Percentiles rank a stretch among this genome's conserved stretches.
Conservation (phyloP, 306 rosid species). For the Glycine latifolia region DNA sequence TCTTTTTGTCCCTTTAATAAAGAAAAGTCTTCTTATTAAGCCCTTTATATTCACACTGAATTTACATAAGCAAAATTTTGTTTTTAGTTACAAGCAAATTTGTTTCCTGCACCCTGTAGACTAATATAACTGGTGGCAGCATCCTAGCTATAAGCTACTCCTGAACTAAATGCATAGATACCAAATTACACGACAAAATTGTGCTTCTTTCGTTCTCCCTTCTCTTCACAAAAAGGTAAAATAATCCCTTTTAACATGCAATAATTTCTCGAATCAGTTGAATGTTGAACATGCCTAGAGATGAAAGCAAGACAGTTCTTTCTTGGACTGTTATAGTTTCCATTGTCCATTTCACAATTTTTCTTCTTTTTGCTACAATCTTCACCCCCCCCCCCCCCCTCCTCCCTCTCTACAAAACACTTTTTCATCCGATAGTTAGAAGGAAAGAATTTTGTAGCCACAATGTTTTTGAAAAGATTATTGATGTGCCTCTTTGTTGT, state of each 20-base stretch:
- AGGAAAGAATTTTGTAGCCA: background rate
- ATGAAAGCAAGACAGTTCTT: conserved; percentile 12
- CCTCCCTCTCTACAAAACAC: background rate
- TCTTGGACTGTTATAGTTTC: background rate
- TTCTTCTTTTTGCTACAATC: background rate
- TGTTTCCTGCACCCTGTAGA: background rate
- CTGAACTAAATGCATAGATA: background rate
- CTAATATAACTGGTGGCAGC: background rate
- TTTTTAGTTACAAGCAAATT: background rate
- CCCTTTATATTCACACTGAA: background rate
- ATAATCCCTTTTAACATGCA: background rate
- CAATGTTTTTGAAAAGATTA: background rate
- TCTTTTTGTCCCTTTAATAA: background rate
- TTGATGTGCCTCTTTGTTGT: conserved; percentile 18
- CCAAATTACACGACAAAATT: conserved; percentile 21
- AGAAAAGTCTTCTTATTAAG: background rate
- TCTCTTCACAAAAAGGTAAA: background rate
- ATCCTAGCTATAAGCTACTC: conserved; percentile 40
- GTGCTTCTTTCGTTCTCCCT: conserved; percentile 9
- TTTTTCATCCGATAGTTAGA: background rate
- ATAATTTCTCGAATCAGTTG: conserved; percentile 1
- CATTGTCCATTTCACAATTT: no score
- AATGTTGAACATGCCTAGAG: conserved; percentile 29
- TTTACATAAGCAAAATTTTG: background rate
- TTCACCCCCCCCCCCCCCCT: background rate